Evolutionary conservation across 2,329 filamentous ascomycete species (phyloP), one percentile per base, ranked within the genome.

Genomic region (Falciphora oryzae): DNA sequence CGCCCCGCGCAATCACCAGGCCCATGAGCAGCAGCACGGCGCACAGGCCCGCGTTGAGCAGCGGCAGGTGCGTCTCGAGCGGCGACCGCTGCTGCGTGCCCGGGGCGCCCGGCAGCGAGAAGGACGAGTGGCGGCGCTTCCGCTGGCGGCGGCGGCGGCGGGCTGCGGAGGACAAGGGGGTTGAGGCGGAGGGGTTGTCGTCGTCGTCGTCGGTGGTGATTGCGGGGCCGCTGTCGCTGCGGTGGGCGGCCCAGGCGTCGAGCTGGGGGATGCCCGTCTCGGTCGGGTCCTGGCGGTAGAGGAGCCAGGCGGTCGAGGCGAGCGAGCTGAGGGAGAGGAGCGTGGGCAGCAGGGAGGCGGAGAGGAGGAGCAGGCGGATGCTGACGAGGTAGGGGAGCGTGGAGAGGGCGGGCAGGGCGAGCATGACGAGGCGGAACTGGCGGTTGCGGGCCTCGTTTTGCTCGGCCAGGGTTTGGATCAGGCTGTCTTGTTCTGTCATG

Each of bases 321-420:
- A 93, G 81, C 29, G 85, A 89, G 0, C 85, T 82, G n/a, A 91
- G 78, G 59, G 82, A 80, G 3, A 91, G 79, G 6, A 90, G 67
- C 44, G 82, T 77, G 58, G 83, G 73, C 8, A 85, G 72, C 73
- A 65, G 53, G 71, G 35, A 65, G 68, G 68, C 78, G 72, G 3
- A 66, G 72, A 31, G 72, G 62, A 59, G 66, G 29, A 67, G 35
- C 68, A 67, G 32, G 62, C 69, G 79, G 18, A 70, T 29, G 60
- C 32, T 27, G 14, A 70, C 6, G 57, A 69, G 27, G 75, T 69
- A 71, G 64, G 75, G 73, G 64, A 75, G 76, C 67, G 67, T 72
- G 59, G 68, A 75, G 32, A 78, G 69, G 13, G 70, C 65, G 67
- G 83, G 71, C 57, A 88, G 74, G 13, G 77, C 75, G 27, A 81